phyloP scores from a whole-genome alignment of 495 filamentous ascomycete genomes.

The Aspergillus diversus region DNA sequence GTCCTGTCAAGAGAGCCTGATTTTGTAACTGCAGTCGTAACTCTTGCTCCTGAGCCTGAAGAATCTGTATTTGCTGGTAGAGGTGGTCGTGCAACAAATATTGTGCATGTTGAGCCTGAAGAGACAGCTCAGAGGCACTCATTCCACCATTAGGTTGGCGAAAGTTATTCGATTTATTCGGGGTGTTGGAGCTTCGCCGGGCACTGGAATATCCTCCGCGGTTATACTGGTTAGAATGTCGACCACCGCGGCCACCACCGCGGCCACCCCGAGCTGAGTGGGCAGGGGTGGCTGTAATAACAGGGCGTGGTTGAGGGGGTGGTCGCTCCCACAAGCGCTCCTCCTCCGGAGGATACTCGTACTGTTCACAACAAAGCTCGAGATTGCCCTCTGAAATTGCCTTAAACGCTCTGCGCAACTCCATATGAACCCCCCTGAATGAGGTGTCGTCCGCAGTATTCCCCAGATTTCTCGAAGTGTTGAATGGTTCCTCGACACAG shows the following conservation, averaged over 20 bases:
- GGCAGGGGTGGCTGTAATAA: constrained; percentile 57
- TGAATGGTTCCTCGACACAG: constrained; percentile 97
- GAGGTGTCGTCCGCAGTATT: constrained; percentile 96
- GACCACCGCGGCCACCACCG: constrained; percentile 61
- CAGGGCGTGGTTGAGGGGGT: constrained; percentile 59
- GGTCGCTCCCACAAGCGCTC: constrained; percentile 78
- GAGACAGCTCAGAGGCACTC: constrained; percentile 42
- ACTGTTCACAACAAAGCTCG: constrained; percentile 80
- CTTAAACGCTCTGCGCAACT: constrained; percentile 86
- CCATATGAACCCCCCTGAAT: constrained; percentile 85
- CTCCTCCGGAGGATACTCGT: constrained; percentile 82
- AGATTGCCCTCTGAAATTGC: constrained; percentile 75
- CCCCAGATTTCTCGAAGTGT: constrained; percentile 86
- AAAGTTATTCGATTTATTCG: constrained; percentile 41
- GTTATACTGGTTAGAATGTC: constrained; percentile 50
- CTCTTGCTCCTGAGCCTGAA: constrained; percentile 69
- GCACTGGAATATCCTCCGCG: constrained; percentile 50
- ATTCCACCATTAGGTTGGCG: constrained; percentile 39
- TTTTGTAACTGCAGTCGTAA: constrained; percentile 64
- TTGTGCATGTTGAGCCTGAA: constrained; percentile 56
- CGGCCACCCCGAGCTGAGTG: constrained; percentile 53
- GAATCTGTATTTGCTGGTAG: constrained; percentile 63
- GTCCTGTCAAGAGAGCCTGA: constrained; percentile 56
- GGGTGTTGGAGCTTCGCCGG: constrained; percentile 58
- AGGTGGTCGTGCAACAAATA: constrained; percentile 61